Base-by-base conservation (phyloP, 2,329 filamentous ascomycete genomes). In the Aspergillus unguis region DNA sequence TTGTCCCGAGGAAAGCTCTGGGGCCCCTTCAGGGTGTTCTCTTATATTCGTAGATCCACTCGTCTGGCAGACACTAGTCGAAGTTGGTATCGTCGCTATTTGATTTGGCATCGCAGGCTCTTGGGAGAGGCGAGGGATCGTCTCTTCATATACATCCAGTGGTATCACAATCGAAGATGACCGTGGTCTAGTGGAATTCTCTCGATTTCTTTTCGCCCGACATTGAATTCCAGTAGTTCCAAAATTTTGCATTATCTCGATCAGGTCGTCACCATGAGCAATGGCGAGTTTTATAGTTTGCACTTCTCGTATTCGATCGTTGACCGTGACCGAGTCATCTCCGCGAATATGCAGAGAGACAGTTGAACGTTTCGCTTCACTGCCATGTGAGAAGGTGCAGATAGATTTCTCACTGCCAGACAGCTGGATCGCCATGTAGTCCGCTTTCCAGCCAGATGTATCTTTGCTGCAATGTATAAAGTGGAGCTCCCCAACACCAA, bases 91-190 rank as follows among this genome's bases (percentile, higher is more conserved):
- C 48, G 32, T 8, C 8, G 8, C 43, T 5, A n/a, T 10, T 28
- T 42, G 36, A 3, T 23, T 31, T 27, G 32, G 25, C 11, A n/a
- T 17, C 27, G 40, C 31, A 35, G 46, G 33, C 9, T 40, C 4
- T 31, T 35, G 44, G 27, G 29, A 42, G 31, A 52, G 51, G 37
- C 45, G 48, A 8, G 17, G 44, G 35, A 45, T 9, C 11, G 59
- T 27, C 37, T 59, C 54, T 1, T 57, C 53, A 1, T 38, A 38
- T 10, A 38, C 50, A 45, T 61, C 59, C 35, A 63, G 32, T 2
- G 51, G 28, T 35, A 63, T 45, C 17, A 61, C 5, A 2, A 56
- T 37, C 2, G 53, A 58, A 8, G 61, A 63, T 33, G 52, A 44
- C 17, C 48, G 57, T 41, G 53, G 51, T 31, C 23, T 23, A 4